A percentile compares a stretch with the other conserved stretches of the same genome.
phyloP scores from a whole-genome alignment of 768 basidiomycete genomes.

The Lyophyllum semitale region DNA sequence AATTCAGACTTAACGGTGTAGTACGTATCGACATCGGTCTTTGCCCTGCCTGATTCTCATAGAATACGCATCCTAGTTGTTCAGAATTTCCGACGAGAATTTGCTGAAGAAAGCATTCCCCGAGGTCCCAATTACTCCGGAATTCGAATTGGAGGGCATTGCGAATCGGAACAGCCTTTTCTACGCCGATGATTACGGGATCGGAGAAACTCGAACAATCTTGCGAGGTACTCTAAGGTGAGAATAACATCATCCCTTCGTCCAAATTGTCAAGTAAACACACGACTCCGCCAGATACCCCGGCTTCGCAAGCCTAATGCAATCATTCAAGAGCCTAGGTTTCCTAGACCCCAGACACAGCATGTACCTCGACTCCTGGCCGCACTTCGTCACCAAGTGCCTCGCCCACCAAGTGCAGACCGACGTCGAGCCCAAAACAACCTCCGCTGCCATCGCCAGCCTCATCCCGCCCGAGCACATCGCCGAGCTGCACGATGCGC shows the following conservation, averaged over 20 bases:
- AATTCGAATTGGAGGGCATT: slow-evolving; percentile 75
- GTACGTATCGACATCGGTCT: slow-evolving; percentile 38
- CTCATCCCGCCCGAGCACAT: slow-evolving; percentile 24
- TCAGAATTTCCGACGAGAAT: slow-evolving; percentile 49
- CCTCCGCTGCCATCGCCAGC: slow-evolving; percentile 18
- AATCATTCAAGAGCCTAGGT: slow-evolving; percentile 70
- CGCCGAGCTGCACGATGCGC: slow-evolving; percentile 33
- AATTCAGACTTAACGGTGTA: slow-evolving; percentile 57
- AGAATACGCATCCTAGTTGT: slow-evolving; percentile 33
- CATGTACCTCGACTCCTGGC: slow-evolving; percentile 44
- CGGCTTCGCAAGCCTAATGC: slow-evolving; percentile 76
- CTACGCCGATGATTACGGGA: slow-evolving; percentile 67
- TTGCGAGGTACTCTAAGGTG: slow-evolving; percentile 86
- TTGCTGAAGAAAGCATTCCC: slow-evolving; percentile 64
- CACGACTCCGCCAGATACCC: slow-evolving; percentile 59
- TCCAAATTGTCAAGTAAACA: neutral
- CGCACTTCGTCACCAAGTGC: slow-evolving; percentile 29
- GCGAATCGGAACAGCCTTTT: slow-evolving; percentile 82
- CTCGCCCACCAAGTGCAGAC: slow-evolving; percentile 22
- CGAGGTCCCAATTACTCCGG: slow-evolving; percentile 62
- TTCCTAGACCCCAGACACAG: slow-evolving; percentile 50
- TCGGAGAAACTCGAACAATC: slow-evolving; percentile 56
- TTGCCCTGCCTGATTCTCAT: neutral
- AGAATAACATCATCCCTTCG: slow-evolving; percentile 3
- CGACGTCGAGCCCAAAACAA: slow-evolving; percentile 10